These are phyloP conservation scores for Arctium minus DNA, from an alignment of 129 eudicot genomes.

Conservation along the genomic window DNA sequence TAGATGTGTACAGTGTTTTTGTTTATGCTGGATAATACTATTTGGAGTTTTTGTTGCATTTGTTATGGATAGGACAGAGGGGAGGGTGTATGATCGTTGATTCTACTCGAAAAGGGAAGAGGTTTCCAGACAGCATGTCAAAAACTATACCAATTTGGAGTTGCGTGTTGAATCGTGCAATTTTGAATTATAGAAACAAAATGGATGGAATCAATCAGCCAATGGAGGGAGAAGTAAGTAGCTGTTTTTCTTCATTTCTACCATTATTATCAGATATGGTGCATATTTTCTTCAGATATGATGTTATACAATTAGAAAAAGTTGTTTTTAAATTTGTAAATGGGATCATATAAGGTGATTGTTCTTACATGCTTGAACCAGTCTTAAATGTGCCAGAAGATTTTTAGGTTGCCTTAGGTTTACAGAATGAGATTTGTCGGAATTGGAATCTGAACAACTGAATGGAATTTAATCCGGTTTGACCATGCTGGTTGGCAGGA, in stretches of 20 bases:
- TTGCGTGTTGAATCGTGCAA: slow-evolving; percentile 85
- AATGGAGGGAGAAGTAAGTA: slow-evolving; percentile 37
- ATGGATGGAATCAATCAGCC: slow-evolving; percentile 5
- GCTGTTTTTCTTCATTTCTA: neutral
- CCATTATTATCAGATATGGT: neutral
- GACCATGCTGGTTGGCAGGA: neutral
- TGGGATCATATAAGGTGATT: neutral
- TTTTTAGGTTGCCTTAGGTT: neutral
- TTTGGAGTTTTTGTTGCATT: slow-evolving; percentile 20
- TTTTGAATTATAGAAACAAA: slow-evolving; percentile 44
- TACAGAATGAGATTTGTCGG: neutral
- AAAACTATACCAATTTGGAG: slow-evolving; percentile 98
- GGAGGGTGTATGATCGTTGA: slow-evolving; percentile 95
- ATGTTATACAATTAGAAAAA: neutral
- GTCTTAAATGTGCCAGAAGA: neutral
- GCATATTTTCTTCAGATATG: neutral
- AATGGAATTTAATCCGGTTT: no score
- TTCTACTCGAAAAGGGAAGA: slow-evolving; percentile 94
- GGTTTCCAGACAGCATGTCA: slow-evolving; percentile 98
- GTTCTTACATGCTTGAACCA: neutral
- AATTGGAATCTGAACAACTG: neutral
- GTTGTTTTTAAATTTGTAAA: neutral
- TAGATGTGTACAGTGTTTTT: neutral
- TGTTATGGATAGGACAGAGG: slow-evolving; percentile 73
- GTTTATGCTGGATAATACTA: neutral